A percentile compares a stretch with the other conserved stretches of the same genome.
Conservation (phyloP, 208 protist species). For the Willaertia magna region DNA sequence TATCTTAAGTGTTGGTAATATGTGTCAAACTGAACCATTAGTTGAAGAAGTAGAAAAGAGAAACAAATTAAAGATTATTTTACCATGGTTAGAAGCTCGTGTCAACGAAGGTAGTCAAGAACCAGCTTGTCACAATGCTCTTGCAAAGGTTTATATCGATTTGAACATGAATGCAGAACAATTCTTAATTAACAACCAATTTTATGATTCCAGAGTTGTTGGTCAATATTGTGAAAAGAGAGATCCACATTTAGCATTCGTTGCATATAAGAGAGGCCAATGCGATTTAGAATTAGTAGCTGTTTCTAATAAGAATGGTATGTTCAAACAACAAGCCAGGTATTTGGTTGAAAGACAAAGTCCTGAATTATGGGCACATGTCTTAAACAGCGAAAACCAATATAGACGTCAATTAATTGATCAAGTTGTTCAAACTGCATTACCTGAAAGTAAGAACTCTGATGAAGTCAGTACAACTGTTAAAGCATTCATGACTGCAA, state of each 20-base stretch:
- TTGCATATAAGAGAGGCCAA: constrained; percentile 81
- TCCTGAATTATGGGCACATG: constrained; percentile 87
- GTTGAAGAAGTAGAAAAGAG: constrained; percentile 57
- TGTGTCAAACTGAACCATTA: constrained; percentile 79
- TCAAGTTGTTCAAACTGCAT: constrained; percentile 92
- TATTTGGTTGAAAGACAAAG: constrained; percentile 96
- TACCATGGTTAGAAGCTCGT: constrained; percentile 89
- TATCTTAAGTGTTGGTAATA: constrained; percentile 78
- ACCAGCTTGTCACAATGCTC: constrained; percentile 86
- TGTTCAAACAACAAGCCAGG: constrained; percentile 89
- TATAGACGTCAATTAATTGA: constrained; percentile 82
- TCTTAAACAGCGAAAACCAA: constrained; percentile 81
- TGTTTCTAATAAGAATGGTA: constrained; percentile 86
- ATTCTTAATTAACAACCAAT: constrained; percentile 91
- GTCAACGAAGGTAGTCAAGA: constrained; percentile 83
- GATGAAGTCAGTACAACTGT: constrained; percentile 96
- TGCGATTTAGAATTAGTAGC: constrained; percentile 93
- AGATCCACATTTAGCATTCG: constrained; percentile 92
- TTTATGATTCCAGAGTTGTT: constrained; percentile 84
- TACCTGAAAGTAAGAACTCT: constrained; percentile 87
- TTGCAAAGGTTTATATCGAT: constrained; percentile 99
- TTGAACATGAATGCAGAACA: constrained; percentile 82
- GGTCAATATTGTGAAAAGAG: constrained; percentile 98
- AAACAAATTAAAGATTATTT: constrained; percentile 88
- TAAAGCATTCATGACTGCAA: constrained; percentile 96